A percentile compares a stretch with the other conserved stretches of the same genome.
phyloP scores from a whole-genome alignment of 2,329 filamentous ascomycete genomes.

The Aspergillus sp. region DNA sequence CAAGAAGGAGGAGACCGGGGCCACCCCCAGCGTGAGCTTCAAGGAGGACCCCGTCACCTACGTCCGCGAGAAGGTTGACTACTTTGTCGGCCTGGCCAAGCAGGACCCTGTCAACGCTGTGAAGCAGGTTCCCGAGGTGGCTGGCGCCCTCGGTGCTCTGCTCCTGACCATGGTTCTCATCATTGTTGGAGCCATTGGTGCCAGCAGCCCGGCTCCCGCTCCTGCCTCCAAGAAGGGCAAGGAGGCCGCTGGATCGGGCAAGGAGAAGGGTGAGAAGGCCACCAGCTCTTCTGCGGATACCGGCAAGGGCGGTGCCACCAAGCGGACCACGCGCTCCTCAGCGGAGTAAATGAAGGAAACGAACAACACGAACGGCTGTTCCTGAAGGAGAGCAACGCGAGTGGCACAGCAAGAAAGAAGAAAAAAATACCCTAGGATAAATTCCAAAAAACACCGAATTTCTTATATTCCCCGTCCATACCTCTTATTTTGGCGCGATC shows the following conservation, averaged over 20 bases:
- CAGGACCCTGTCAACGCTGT: constrained; percentile 78
- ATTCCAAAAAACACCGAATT: neutral
- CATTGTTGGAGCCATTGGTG: constrained; percentile 63
- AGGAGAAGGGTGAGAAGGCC: constrained; percentile 64
- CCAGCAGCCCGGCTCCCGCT: constrained; percentile 61
- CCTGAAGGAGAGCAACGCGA: neutral
- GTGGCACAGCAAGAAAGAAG: neutral
- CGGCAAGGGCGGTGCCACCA: constrained; percentile 67
- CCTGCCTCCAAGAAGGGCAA: constrained; percentile 73
- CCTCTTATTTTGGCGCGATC: neutral
- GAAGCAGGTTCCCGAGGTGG: constrained; percentile 88
- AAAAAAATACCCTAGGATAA: neutral
- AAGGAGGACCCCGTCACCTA: constrained; percentile 83
- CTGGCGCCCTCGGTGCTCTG: constrained; percentile 72
- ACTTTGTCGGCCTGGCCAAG: constrained; percentile 83
- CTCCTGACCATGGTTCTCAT: constrained; percentile 68
- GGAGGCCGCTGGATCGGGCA: constrained; percentile 62
- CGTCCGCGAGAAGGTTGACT: constrained; percentile 86
- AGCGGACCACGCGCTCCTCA: constrained; percentile 53
- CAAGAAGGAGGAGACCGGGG: constrained; percentile 69
- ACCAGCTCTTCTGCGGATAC: constrained; percentile 65
- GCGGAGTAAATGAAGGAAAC: constrained; percentile 29
- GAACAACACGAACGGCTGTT: neutral
- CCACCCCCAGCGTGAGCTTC: constrained; percentile 74
- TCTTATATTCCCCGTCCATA: neutral